These are phyloP conservation scores for Ephemerocybe angulata DNA, from an alignment of 768 basidiomycete genomes.

Conservation along the genomic window DNA sequence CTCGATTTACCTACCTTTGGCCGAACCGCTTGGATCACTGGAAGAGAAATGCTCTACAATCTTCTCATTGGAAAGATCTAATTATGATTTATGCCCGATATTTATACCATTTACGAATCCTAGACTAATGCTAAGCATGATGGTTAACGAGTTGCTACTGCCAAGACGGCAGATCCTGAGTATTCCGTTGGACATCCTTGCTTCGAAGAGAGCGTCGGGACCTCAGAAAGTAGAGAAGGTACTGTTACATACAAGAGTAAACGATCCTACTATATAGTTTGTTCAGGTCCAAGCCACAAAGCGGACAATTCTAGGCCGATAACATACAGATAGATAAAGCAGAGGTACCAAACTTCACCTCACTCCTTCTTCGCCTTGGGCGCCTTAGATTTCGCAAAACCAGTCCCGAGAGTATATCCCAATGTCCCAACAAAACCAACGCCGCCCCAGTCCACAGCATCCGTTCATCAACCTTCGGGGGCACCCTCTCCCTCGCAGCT, in stretches of 20 bases:
- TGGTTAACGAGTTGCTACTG: background rate
- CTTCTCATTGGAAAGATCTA: conserved; percentile 86
- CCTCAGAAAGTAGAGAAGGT: too few relatives aligned
- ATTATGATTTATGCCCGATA: background rate
- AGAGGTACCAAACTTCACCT: background rate
- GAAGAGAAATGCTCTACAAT: conserved; percentile 79
- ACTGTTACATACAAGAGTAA: too few relatives aligned
- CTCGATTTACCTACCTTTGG: conserved; percentile 83
- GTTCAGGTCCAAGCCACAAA: too few relatives aligned
- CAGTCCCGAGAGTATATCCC: conserved; percentile 52
- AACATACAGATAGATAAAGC: background rate
- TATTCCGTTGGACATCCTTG: too few relatives aligned
- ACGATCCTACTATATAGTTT: too few relatives aligned
- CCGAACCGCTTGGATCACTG: conserved; percentile 73
- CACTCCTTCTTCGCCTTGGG: conserved; percentile 19
- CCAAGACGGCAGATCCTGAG: too few relatives aligned
- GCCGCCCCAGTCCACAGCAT: conserved; percentile 70
- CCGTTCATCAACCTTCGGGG: conserved; percentile 31
- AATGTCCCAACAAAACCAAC: conserved; percentile 71
- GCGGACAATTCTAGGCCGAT: too few relatives aligned
- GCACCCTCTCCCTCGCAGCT: conserved; percentile 12
- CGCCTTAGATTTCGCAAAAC: conserved; percentile 17
- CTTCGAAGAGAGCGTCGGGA: too few relatives aligned
- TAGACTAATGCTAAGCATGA: background rate
- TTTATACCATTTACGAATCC: background rate